Evolutionary conservation across 2,329 filamentous ascomycete species (phyloP).

Genomic region (Dothistroma pini): DNA sequence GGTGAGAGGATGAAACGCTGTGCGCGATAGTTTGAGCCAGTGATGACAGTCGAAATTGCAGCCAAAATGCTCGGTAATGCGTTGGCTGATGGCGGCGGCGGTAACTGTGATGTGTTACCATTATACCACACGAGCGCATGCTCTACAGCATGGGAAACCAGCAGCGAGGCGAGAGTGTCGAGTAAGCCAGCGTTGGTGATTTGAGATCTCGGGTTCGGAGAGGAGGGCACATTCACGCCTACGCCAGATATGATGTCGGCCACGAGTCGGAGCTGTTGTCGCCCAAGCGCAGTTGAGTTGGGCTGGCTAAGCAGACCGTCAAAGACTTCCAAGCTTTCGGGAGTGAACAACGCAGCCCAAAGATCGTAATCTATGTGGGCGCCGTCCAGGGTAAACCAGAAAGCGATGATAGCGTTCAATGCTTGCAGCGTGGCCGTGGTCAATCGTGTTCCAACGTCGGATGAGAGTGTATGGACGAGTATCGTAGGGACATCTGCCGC

Average conservation of each 20-base stretch:
- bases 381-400: constrained; percentile 39
- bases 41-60: constrained; percentile 71
- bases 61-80: constrained; percentile 67
- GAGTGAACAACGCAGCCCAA: constrained; percentile 55
- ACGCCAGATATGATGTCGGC: constrained; percentile 56
- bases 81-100: constrained; percentile 56
- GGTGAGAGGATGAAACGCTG: constrained; percentile 51
- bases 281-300: constrained; percentile 50
- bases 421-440: constrained; percentile 70
- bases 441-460: constrained; percentile 58
- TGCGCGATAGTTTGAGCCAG: constrained; percentile 73
- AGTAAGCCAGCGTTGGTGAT: constrained; percentile 71
- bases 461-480: constrained; percentile 67
- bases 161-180: constrained; percentile 69
- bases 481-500: constrained; percentile 63
- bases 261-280: constrained; percentile 61
- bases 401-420: constrained; percentile 67
- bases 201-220: constrained; percentile 58
- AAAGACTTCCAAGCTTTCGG: constrained; percentile 59
- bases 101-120: constrained; percentile 26
- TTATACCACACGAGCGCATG: constrained; percentile 27
- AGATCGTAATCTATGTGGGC: constrained; percentile 17
- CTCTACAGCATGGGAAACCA: constrained; percentile 58
- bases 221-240: constrained; percentile 60
- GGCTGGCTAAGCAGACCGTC: constrained; percentile 62